Evolutionary conservation across 129 eudicot species (phyloP), one percentile per base, ranked within the genome.

Genomic region (Flaveria robusta): DNA sequence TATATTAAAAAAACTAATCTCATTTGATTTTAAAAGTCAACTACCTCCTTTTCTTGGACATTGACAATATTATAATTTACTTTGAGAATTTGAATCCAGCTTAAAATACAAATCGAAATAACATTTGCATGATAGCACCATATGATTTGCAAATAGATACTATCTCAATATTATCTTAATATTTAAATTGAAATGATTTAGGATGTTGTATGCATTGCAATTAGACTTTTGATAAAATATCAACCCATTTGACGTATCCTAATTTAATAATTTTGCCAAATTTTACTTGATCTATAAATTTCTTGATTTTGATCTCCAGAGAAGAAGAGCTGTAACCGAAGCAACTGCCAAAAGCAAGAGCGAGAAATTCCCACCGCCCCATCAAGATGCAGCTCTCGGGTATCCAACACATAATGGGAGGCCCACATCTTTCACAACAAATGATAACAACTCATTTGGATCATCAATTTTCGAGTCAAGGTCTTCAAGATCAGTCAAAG

Each of bases 301-400:
- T 77, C 9, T 54, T 68, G 29, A 23, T 43, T 34, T 81, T 42
- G 71, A 39, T 65, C 47, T 78, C 19, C 89, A 91, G 97, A 86
- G 89, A 67, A 60, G 86, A 84, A 88, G n/a, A 80, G 75, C 59
- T 41, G 67, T 77, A 81, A 75, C 85, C 85, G 83, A 84, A 72
- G 76, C 86, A 16, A 88, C 83, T 69, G 83, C 83, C 19, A 90
- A 80, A 84, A 90, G 93, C 85, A 90, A n/a, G 82, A 90, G 93
- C 24, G 96, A 88, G 34, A 90, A 88, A 77, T 90, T 90, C 67
- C 96, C 96, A 39, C 96, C 96, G 1, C 96, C 96, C 7, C 96
- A n/a, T 62, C 89, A 88, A 67, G 97, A 91, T 77, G 97, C 82
- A 49, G 85, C 89, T 15, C 89, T 91, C n/a, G 93, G 97, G 74